Evolutionary conservation across 83 land plant species (phyloP), one percentile per base, ranked within the genome.

Genomic region (Diphasiastrum complanatum): DNA sequence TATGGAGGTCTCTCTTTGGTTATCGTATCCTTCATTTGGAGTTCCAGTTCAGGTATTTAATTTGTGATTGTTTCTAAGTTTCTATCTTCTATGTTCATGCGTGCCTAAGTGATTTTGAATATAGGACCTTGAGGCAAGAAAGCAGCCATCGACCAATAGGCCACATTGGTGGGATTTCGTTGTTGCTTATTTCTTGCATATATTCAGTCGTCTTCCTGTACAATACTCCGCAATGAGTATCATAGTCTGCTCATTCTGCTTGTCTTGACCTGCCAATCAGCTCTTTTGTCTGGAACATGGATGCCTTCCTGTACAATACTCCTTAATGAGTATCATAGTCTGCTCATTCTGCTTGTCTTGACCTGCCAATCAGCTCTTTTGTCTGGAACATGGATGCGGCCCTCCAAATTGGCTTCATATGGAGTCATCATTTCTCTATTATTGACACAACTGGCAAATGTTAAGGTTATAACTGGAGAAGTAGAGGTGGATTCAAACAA

Each of bases 1-100:
- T 78, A 64, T 65, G 81, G 81, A 64, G 81, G 81, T 20, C 65
- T 78, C 37, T 78, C 81, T 19, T 34, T 78, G 67, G 81, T 78
- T 30, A 43, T 78, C 40, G 79, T 71, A 31, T 78, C 81, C 8
- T 78, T 78, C 37, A 32, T 69, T 28, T 78, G 71, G 61, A 78
- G 81, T 64, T 78, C 81, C 20, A 57, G 79, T 45, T 68, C 81
- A 74, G 81, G 81, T 78, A 71, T 25, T 28, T 5, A 47, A 47
- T 59, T 3, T 41, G 28, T 16, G 25, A 8, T 45, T 10, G 23
- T 61, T 41, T 28, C 10, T 23, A 31, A 26, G 18, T 59, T 20
- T 11, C 25, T 12, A 30, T 45, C 35, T 60, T 33, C 34, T 41
- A 12, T n/a, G 3, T 58, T 55, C 22, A 26, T 43, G 33, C 51